phyloP scores from a whole-genome alignment of 441 rosid species.

The Pelargonium exstipulatum region DNA sequence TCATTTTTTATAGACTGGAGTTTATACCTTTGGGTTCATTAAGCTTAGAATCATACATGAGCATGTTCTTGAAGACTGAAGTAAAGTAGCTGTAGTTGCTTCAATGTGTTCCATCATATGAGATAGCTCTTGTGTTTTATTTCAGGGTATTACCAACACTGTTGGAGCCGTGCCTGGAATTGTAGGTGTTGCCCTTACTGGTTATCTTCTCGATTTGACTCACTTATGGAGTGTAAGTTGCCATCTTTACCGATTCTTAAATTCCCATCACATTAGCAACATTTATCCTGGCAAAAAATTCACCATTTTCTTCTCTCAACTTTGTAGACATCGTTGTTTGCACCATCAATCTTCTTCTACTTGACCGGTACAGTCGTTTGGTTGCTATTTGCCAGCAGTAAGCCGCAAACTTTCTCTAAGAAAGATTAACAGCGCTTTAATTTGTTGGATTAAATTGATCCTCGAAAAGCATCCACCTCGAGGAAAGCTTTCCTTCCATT shows the following conservation, averaged over 20 bases:
- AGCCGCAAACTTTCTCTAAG: constrained; percentile 65
- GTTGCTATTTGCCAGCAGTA: constrained; percentile 81
- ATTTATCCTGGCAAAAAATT: neutral
- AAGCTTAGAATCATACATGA: neutral
- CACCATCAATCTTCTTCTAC: constrained; percentile 88
- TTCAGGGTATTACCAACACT: constrained; percentile 87
- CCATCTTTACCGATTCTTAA: neutral
- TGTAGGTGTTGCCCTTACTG: constrained; percentile 82
- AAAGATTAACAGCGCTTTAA: constrained; percentile 25
- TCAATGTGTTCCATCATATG: neutral
- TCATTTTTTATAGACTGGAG: too few relatives aligned
- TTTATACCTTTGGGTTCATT: neutral
- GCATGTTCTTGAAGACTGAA: neutral
- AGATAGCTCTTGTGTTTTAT: neutral
- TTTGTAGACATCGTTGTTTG: constrained; percentile 64
- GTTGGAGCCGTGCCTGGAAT: constrained; percentile 92
- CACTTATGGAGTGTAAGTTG: constrained; percentile 93
- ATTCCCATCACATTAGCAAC: neutral
- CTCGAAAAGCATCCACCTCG: neutral
- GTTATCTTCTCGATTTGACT: constrained; percentile 82
- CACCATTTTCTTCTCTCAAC: constrained; percentile 12
- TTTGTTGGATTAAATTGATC: neutral
- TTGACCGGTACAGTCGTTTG: constrained; percentile 80
- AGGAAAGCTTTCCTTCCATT: neutral
- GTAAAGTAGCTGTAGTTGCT: neutral